phyloP scores from a whole-genome alignment of 345 rosid genomes.

The Gossypioides kirkii region DNA sequence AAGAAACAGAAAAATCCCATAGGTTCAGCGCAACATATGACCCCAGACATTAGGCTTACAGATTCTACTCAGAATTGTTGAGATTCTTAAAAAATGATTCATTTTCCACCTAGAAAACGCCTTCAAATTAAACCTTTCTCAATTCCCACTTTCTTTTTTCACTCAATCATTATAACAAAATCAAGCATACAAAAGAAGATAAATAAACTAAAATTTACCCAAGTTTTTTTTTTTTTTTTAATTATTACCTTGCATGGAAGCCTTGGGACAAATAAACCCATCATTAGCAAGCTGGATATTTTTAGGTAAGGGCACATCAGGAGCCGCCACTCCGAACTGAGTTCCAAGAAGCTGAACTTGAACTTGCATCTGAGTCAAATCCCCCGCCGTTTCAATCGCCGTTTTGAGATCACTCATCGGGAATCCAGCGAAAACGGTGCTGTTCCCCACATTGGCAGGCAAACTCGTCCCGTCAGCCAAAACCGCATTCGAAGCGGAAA shows the following conservation, averaged over 20 bases:
- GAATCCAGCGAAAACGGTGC: slow-evolving; percentile 69
- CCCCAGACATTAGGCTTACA: not conserved
- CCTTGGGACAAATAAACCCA: slow-evolving; percentile 57
- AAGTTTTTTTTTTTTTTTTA: not conserved
- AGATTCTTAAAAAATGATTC: not conserved
- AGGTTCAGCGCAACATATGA: not conserved
- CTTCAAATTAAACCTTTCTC: not conserved
- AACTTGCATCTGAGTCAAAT: slow-evolving; percentile 65
- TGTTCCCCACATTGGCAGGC: slow-evolving; percentile 75
- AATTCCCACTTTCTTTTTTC: not conserved
- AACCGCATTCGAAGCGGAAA: slow-evolving; percentile 68
- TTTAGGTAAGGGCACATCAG: slow-evolving; percentile 58
- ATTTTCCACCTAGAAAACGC: not conserved
- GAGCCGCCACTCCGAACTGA: slow-evolving; percentile 76
- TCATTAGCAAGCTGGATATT: slow-evolving; percentile 67
- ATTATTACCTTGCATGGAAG: slow-evolving; percentile 47
- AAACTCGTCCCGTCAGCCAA: slow-evolving; percentile 62
- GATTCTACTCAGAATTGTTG: not conserved
- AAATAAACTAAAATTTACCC: not conserved
- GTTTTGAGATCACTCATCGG: slow-evolving; percentile 80
- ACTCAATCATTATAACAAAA: too few species aligned
- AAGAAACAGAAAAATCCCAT: not conserved
- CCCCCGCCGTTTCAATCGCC: slow-evolving; percentile 93
- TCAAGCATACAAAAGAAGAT: too few species aligned
- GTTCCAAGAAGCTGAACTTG: slow-evolving; percentile 76